Evolutionary conservation across 2,329 filamentous ascomycete genomes (phyloP).

Genomic region (Microdochium paspali): DNA sequence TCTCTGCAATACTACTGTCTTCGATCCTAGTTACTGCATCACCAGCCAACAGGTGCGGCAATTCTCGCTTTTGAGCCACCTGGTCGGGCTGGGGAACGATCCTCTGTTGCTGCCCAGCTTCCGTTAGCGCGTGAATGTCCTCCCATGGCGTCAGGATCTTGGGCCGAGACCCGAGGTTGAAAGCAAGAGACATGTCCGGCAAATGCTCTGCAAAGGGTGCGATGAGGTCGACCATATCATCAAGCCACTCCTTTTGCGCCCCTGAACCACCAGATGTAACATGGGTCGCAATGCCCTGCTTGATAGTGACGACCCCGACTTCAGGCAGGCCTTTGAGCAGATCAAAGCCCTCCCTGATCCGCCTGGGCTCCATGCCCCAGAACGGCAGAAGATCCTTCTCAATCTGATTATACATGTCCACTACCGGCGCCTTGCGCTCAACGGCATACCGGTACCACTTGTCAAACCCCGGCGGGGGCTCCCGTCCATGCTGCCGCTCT

Average conservation of each 20-base stretch:
- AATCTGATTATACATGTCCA: slow-evolving; percentile 77
- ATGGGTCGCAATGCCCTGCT: slow-evolving; percentile 48
- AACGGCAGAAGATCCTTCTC: slow-evolving; percentile 68
- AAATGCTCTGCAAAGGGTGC: slow-evolving; percentile 61
- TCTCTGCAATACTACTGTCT: no score
- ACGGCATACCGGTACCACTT: slow-evolving; percentile 76
- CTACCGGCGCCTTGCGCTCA: slow-evolving; percentile 56
- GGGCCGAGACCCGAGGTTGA: slow-evolving; percentile 72
- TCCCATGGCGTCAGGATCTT: slow-evolving; percentile 64
- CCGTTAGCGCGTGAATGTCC: slow-evolving; percentile 30
- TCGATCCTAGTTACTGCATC: no score
- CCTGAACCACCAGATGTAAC: slow-evolving; percentile 14
- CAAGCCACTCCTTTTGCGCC: slow-evolving; percentile 23
- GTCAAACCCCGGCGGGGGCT: slow-evolving; percentile 73
- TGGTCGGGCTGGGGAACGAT: slow-evolving; percentile 21
- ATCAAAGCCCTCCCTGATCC: slow-evolving; percentile 51
- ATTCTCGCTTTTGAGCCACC: no score
- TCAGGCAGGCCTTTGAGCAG: slow-evolving; percentile 28
- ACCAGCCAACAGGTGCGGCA: no score
- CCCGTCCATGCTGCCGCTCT: slow-evolving; percentile 48
- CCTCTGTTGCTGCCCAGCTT: slow-evolving; percentile 23
- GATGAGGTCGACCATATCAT: slow-evolving; percentile 55
- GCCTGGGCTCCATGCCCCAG: slow-evolving; percentile 60
- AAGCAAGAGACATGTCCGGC: slow-evolving; percentile 75
- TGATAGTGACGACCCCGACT: slow-evolving; percentile 45